A percentile compares a stretch with the other conserved stretches of the same genome.
These are phyloP conservation scores for Ceratobasidium sp. DNA, from an alignment of 1,284 basidiomycete species.

Conservation along the genomic window DNA sequence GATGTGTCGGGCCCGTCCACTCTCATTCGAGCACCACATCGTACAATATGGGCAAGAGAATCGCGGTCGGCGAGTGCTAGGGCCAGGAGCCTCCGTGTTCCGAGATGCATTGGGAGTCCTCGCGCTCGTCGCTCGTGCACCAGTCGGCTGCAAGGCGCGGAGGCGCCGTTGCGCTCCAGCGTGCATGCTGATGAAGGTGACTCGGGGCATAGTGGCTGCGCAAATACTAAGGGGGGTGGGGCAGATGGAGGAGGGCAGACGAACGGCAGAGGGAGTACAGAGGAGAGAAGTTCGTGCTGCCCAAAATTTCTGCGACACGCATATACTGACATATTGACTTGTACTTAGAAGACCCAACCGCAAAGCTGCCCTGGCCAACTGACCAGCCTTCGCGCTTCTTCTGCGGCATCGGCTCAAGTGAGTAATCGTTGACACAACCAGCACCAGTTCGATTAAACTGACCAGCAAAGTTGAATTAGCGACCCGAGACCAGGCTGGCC, in stretches of 20 bases:
- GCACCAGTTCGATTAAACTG: neutral
- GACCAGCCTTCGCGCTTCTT: neutral
- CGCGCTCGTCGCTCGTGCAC: too few relatives aligned
- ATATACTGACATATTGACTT: too few relatives aligned
- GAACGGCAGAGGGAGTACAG: neutral
- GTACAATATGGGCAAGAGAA: conserved; percentile 7
- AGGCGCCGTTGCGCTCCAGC: neutral
- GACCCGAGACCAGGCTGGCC: too few relatives aligned
- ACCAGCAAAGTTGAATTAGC: neutral
- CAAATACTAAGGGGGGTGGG: too few relatives aligned
- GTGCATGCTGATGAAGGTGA: neutral
- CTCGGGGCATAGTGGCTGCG: conserved; percentile 8
- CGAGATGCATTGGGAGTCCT: neutral
- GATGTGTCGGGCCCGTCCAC: neutral
- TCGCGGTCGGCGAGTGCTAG: neutral
- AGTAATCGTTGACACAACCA: neutral
- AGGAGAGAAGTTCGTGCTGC: neutral
- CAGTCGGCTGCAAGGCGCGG: neutral
- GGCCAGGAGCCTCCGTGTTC: neutral
- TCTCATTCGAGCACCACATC: neutral
- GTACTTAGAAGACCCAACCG: too few relatives aligned
- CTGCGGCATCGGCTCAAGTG: neutral
- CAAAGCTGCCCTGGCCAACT: neutral
- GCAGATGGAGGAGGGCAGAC: neutral
- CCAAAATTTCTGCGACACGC: too few relatives aligned